A percentile compares a stretch with the other conserved stretches of the same genome.
phyloP scores from a whole-genome alignment of 1,284 basidiomycete species.

The Austroboletus niveus region DNA sequence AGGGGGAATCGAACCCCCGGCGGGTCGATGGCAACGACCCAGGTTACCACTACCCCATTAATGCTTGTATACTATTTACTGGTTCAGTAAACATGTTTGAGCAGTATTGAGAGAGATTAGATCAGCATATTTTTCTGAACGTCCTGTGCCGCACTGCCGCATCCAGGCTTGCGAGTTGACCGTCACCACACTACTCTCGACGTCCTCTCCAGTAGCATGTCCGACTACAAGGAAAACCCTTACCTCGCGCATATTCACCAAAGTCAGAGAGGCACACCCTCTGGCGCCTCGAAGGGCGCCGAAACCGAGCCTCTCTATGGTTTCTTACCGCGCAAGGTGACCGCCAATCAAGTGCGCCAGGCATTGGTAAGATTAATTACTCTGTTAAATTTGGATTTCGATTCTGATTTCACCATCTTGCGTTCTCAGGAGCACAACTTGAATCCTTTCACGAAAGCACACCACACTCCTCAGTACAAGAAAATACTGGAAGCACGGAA shows the following conservation, averaged over 20 bases:
- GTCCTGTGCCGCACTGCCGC: background rate
- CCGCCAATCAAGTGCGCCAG: conserved; percentile 64
- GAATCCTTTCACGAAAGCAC: conserved; percentile 87
- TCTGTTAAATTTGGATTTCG: conserved; percentile 18
- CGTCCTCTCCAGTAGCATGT: conserved; percentile 9
- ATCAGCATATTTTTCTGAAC: conserved; percentile 18
- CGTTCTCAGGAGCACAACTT: conserved; percentile 67
- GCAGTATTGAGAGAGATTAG: background rate
- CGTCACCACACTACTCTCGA: conserved; percentile 1
- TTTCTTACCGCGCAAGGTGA: conserved; percentile 78
- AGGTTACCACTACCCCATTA: conserved; percentile 39
- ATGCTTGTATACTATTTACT: conserved; percentile 13
- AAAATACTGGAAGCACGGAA: conserved; percentile 85
- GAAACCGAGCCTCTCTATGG: conserved; percentile 68
- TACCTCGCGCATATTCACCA: conserved; percentile 52
- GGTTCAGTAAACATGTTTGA: too few species aligned
- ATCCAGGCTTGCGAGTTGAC: background rate
- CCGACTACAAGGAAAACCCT: conserved; percentile 44
- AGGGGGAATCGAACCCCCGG: conserved; percentile 79
- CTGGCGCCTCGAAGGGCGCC: conserved; percentile 16
- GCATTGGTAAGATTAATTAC: conserved; percentile 62
- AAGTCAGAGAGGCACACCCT: conserved; percentile 31
- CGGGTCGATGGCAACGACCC: conserved; percentile 53
- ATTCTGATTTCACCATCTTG: background rate
- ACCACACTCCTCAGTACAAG: conserved; percentile 79